Evolutionary conservation across 768 basidiomycete genomes (phyloP), one percentile per base, ranked within the genome.

Genomic region (Tremella yokohamensis): DNA sequence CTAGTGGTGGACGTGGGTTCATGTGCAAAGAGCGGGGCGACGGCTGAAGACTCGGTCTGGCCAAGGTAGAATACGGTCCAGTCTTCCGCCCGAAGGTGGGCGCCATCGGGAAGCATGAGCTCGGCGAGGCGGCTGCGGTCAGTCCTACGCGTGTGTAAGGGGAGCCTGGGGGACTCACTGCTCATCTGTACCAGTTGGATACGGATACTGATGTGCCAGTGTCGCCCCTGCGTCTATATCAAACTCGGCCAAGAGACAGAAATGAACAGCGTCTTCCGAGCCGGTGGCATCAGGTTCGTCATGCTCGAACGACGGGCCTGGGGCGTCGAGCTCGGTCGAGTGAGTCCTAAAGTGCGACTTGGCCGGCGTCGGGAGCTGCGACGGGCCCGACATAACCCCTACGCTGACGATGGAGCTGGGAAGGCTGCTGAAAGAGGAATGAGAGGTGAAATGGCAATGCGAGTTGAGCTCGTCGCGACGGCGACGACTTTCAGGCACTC

Each of bases 61-160:
- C 97, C 97, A 57, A 99, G 83, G 77, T 94, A 96, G 82, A 99
- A 99, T 44, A 97, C 85, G 4, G 96, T 98, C 93, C 93, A 98
- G 77, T 98, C 96, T 74, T 94, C 90, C 20, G 87, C 79, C 61
- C 94, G 89, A 51, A 87, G 85, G 78, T 99, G 94, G 26, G 92
- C 96, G 6, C 96, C 96, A 76, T 99, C 96, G 11, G 96, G 96
- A 19, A 99, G 83, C 96, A 99, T 99, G 60, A 94, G 83, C 79
- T 94, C 94, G 2, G 96, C 96, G 3, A 99, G 82, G 16, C 93
- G 83, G 56, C 93, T 97, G 56, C 39, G 20, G n/a, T 39, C 39
- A 54, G 40, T 49, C 8, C 16, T 8, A n/a, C n/a, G 20, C 8
- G 9, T 22, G 49, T 6, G 26, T 50, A 26, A 20, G 9, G 49